A percentile compares a stretch with the other conserved stretches of the same genome.
Evolutionary conservation across 345 rosid species (phyloP).

Genomic region (Brassica cretica): DNA sequence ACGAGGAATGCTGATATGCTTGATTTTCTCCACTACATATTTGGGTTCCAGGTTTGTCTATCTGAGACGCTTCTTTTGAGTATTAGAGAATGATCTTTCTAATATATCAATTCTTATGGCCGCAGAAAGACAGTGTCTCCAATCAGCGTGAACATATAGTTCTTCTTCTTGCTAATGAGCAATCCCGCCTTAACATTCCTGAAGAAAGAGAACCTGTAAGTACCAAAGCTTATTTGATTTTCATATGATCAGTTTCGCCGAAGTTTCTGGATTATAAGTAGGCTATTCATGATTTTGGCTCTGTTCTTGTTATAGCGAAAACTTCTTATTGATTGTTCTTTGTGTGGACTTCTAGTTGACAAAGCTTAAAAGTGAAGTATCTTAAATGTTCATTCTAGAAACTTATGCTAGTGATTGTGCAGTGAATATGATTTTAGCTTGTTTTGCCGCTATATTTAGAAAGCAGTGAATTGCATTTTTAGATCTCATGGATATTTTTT

Average conservation of each 20-base stretch:
- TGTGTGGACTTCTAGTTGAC: slow-evolving; percentile 5
- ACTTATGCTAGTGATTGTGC: slow-evolving; percentile 13
- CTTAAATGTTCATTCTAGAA: slow-evolving; percentile 9
- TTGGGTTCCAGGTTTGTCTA: slow-evolving; percentile 91
- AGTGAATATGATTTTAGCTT: slow-evolving; percentile 1
- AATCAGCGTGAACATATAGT: slow-evolving; percentile 94
- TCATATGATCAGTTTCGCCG: slow-evolving; percentile 5
- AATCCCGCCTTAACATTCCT: slow-evolving; percentile 73
- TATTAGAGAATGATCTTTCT: slow-evolving; percentile 8
- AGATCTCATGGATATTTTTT: background rate
- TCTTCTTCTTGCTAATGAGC: slow-evolving; percentile 93
- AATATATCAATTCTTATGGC: slow-evolving; percentile 27
- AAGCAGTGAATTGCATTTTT: slow-evolving; percentile 7
- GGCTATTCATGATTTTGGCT: background rate
- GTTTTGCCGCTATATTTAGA: background rate
- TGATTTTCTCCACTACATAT: slow-evolving; percentile 83
- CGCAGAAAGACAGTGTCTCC: slow-evolving; percentile 89
- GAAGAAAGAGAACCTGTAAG: slow-evolving; percentile 76
- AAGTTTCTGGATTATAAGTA: slow-evolving; percentile 1
- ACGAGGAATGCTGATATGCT: slow-evolving; percentile 75
- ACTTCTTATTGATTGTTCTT: background rate
- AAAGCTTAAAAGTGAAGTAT: slow-evolving; percentile 1
- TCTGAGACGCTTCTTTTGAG: background rate
- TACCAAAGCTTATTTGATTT: slow-evolving; percentile 20
- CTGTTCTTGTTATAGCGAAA: background rate